Percentiles rank a stretch among this genome's conserved stretches.
Conservation (phyloP, 345 rosid genomes). For the Citrus mangshanensis region DNA sequence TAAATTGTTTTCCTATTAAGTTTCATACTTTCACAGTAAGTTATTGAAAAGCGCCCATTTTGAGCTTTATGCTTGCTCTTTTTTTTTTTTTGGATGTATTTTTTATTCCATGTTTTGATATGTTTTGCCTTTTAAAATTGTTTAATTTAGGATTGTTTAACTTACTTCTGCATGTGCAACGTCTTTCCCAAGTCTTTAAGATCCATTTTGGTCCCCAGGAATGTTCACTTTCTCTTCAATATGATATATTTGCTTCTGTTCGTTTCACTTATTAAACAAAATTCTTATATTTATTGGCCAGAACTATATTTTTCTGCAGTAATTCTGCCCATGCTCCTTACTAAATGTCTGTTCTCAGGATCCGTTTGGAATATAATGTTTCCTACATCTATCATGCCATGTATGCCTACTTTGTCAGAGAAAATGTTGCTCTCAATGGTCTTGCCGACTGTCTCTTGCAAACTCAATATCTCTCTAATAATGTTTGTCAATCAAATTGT, state of each 20-base stretch:
- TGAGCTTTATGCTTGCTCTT: not conserved
- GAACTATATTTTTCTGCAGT: too few species aligned
- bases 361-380: slow-evolving; percentile 75
- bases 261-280: not conserved
- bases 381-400: slow-evolving; percentile 79
- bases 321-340: not conserved
- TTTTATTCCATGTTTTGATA: not conserved
- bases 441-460: too few species aligned
- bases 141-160: not conserved
- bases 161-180: not conserved
- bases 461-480: not conserved
- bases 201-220: not conserved
- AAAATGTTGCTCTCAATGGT: slow-evolving; percentile 67
- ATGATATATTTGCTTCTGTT: not conserved
- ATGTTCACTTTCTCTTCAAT: not conserved
- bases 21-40: not conserved
- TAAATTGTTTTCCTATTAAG: not conserved
- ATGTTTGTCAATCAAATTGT: not conserved
- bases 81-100: not conserved
- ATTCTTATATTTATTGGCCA: not conserved
- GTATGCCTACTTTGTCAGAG: slow-evolving; percentile 83
- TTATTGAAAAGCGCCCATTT: not conserved
- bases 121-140: not conserved
- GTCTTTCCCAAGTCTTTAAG: not conserved
- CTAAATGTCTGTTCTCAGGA: slow-evolving; percentile 6